These are phyloP conservation scores for Cladophialophora carrionii DNA, from an alignment of 2,329 filamentous ascomycete genomes.

Conservation along the genomic window DNA sequence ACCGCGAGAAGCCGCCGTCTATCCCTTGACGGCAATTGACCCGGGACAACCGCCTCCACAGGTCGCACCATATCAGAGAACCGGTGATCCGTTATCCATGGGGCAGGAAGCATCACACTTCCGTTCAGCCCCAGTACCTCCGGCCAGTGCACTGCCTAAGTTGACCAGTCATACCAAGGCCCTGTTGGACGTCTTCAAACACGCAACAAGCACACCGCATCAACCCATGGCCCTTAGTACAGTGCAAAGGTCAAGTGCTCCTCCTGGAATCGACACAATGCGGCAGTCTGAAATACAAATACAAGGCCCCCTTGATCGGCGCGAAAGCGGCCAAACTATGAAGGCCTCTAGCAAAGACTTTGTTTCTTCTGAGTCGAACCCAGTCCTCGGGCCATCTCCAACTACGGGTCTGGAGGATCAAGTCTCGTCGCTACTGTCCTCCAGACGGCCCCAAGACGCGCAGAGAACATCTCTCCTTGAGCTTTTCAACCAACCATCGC, in stretches of 20 bases:
- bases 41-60: constrained; percentile 38
- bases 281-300: constrained; percentile 24
- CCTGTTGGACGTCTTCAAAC: constrained; percentile 63
- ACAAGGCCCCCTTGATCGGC: constrained; percentile 19
- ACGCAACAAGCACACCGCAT: constrained; percentile 15
- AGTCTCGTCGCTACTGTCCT: constrained; percentile 3
- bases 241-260: constrained; percentile 35
- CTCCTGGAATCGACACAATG: constrained; percentile 32
- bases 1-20: constrained; percentile 35
- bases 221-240: constrained; percentile 26
- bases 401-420: constrained; percentile 5
- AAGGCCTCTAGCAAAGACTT: constrained; percentile 7
- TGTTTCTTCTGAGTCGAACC: constrained; percentile 23
- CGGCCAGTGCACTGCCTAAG: constrained; percentile 61
- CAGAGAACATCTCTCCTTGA: constrained; percentile 27
- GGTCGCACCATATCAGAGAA: constrained; percentile 52
- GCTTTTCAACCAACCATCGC: constrained; percentile 33
- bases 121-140: constrained; percentile 55
- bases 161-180: constrained; percentile 61
- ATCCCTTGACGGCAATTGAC: constrained; percentile 34
- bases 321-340: neutral
- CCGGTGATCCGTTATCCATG: constrained; percentile 52
- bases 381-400: neutral
- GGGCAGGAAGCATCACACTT: constrained; percentile 43
- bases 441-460: constrained; percentile 11